Percentiles rank a stretch among this genome's conserved stretches.
Conservation (phyloP, 768 basidiomycete genomes). For the Mycena belliarum region DNA sequence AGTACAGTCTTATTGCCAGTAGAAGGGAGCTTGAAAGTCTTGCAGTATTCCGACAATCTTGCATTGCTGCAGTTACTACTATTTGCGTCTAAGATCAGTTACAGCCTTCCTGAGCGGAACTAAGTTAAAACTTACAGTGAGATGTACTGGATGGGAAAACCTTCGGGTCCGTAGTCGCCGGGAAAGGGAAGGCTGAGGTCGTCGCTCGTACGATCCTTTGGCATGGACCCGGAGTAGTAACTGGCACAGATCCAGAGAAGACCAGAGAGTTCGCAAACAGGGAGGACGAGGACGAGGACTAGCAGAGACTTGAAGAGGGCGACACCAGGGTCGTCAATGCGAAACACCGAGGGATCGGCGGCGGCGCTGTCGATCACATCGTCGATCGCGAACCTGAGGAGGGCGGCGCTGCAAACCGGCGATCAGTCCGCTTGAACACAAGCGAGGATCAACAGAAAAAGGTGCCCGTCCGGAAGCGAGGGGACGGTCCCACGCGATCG, state of each 20-base stretch:
- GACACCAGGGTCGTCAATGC: neutral
- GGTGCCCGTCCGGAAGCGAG: neutral
- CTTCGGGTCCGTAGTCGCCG: neutral
- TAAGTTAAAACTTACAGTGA: neutral
- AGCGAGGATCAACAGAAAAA: neutral
- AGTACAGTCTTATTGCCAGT: conserved; percentile 3
- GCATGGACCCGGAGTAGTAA: neutral
- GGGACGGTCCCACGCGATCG: conserved; percentile 2
- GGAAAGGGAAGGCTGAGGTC: neutral
- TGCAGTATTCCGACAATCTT: conserved; percentile 2
- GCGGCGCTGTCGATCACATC: neutral
- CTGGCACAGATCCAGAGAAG: neutral
- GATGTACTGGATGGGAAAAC: conserved; percentile 5
- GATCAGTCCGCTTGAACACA: neutral
- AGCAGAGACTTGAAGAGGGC: neutral
- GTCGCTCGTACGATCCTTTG: neutral
- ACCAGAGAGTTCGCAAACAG: neutral
- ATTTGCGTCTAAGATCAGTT: neutral
- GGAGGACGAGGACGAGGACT: neutral
- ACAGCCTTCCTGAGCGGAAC: neutral
- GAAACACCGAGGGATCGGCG: neutral
- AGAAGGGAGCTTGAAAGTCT: neutral
- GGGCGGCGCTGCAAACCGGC: conserved; percentile 2
- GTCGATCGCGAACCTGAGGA: neutral
- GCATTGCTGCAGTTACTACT: neutral